Base-by-base conservation (phyloP, 768 basidiomycete genomes). In the Lactifluus volemus region DNA sequence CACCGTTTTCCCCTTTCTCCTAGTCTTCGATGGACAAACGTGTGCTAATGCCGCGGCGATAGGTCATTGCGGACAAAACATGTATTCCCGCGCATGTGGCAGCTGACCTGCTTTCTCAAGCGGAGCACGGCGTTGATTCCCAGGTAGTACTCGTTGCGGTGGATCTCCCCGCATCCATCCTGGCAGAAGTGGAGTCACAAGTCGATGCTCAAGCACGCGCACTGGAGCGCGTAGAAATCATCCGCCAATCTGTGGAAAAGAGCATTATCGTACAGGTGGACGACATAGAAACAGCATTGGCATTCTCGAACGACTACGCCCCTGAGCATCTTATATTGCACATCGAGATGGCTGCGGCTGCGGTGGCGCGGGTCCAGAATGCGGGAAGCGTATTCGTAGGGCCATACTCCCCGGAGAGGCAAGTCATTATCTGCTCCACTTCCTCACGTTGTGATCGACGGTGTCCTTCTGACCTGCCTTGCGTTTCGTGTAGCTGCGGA, bases 381-480 rank as follows among this genome's bases (percentile, higher is more conserved):
- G 97, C 97, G 2, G 97, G 97, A 8, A 95, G 92, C 67, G 88
- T 99, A 34, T 99, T 99, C 69, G 90, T 99, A 39, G 97, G 97
- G 2, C 81, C 91, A 5, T 98, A 84, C 72, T 89, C 95, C 0
- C 97, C 97, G 0, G 97, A 98, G 75, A 96, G 92, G 93, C 94
- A 69, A 55, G 75, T 66, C 25, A n/a, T 64, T 65, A 14, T 17
- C 34, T 55, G 10, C 50, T 15, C 15, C 14, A 44, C 5, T 5
- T 8, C 51, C 45, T 29, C 39, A 14, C 19, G 19, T 15, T 17
- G 12, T 53, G 42, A 55, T 55, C 21, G 61, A 63, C 57, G 49
- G 62, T 54, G 6, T 5, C 21, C 30, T 38, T 42, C 11, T 53
- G 51, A 52, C 47, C 42, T 41, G 30, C 47, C 19, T 25, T 57